These are phyloP conservation scores for Metschnikowia colocasiae DNA, from an alignment of 805 yeast genomes.

Conservation along the genomic window DNA sequence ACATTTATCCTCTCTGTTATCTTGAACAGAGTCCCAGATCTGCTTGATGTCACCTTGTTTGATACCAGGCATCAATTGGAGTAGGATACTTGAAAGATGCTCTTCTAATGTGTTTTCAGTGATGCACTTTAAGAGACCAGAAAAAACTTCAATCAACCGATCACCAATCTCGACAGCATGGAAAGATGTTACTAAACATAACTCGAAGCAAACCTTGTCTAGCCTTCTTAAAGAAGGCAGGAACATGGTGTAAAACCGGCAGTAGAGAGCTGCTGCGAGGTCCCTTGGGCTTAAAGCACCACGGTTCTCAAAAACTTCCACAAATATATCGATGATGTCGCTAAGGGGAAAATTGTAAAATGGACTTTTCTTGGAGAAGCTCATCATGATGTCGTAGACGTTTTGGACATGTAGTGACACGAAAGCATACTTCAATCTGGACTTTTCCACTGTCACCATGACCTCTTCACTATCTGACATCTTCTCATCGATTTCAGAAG, in stretches of 20 bases:
- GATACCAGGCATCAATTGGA: neutral
- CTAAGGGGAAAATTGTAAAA: constrained; percentile 61
- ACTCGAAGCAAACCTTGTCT: constrained; percentile 46
- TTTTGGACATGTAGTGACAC: constrained; percentile 54
- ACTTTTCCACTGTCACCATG: constrained; percentile 50
- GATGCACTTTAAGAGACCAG: neutral
- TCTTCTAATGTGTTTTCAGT: neutral
- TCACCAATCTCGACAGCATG: constrained; percentile 12
- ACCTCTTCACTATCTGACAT: constrained; percentile 53
- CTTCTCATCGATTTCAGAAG: constrained; percentile 50
- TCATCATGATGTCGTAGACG: constrained; percentile 46
- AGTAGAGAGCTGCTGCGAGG: constrained; percentile 37
- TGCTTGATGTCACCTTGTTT: neutral
- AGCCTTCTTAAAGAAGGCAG: constrained; percentile 44
- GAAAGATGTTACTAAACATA: constrained; percentile 32
- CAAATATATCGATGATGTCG: constrained; percentile 21
- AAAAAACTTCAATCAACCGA: neutral
- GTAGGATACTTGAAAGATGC: neutral
- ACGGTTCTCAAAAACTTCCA: constrained; percentile 10
- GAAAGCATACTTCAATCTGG: constrained; percentile 45
- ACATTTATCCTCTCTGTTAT: neutral
- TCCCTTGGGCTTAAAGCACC: constrained; percentile 14
- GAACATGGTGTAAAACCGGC: constrained; percentile 42
- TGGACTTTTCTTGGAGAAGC: constrained; percentile 32
- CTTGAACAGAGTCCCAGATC: neutral